Base-by-base conservation (phyloP, 169 alveolate species). In the Cytauxzoon felis region DNA sequence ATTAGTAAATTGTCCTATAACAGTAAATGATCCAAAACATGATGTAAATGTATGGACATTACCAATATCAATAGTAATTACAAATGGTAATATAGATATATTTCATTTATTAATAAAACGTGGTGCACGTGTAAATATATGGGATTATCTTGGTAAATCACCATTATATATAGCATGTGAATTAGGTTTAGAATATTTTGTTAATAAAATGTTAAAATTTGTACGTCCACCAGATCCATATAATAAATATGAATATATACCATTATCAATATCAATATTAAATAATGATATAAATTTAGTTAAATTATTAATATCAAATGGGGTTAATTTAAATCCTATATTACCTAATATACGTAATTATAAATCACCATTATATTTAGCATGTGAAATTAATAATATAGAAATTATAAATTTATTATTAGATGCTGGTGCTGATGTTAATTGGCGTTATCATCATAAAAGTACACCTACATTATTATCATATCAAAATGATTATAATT, bases 341-440 rank as follows among this genome's bases (percentile, higher is more conserved):
- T 85, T 90, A 49, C 94, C 94, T 32, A 83, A 79, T 38, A 80
- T 89, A 19, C 63, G 85, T 63, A 75, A 80, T 30, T 91, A 85
- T 72, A 91, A 89, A 59, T 89, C 94, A 26, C 94, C 95, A n/a
- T 68, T 91, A n/a, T 89, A 86, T 64, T 65, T 91, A 19, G 95
- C 95, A 7, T 91, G 95, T 60, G 93, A 89, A 65, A 76, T 67
- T 52, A 81, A 82, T 50, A 73, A 78, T 32, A 64, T 76, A 33
- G 93, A 81, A 61, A 80, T 82, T 43, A 88, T 91, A 21, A 80
- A 82, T 29, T 53, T 89, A 60, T 50, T 88, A 19, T 78, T 91
- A 58, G 88, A 89, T 61, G 76, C 80, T 33, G 93, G 94, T 19
- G 95, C 94, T 23, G 89, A 91, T 57, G 88, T 93, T 24, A 91